Conservation (phyloP, 352 stramenopile genomes). For the Pythium grandisporangium region DNA sequence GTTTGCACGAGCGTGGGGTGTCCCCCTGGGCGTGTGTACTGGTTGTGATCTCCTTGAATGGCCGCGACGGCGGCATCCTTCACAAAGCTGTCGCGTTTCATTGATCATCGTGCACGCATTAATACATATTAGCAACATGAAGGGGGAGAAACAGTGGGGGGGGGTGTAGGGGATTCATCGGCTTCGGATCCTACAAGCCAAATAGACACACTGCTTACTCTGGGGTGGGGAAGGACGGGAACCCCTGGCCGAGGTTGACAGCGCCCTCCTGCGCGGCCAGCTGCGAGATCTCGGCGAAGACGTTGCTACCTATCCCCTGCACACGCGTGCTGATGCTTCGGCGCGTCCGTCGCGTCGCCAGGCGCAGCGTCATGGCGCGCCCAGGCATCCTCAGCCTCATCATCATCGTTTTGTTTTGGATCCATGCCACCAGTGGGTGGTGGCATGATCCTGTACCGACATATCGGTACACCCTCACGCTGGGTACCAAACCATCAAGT, state of each 20-base stretch:
- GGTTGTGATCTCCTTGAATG: constrained; percentile 73
- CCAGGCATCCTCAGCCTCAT: too few species aligned
- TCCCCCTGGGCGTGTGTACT: constrained; percentile 86
- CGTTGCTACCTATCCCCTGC: constrained; percentile 56
- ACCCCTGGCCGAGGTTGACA: constrained; percentile 95
- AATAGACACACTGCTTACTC: constrained; percentile 18
- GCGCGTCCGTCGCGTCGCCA: background rate
- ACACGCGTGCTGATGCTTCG: constrained; percentile 61
- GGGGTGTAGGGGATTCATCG: too few species aligned
- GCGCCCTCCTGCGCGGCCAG: constrained; percentile 70
- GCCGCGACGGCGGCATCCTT: constrained; percentile 82
- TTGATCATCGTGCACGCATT: too few species aligned
- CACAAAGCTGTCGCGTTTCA: constrained; percentile 79
- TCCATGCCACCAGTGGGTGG: too few species aligned
- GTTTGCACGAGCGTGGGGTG: constrained; percentile 71
- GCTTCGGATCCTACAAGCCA: too few species aligned
- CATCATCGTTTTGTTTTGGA: too few species aligned
- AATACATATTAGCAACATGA: too few species aligned
- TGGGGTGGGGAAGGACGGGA: constrained; percentile 92
- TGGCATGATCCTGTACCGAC: too few species aligned
- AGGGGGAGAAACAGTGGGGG: background rate
- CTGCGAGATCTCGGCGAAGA: constrained; percentile 85
- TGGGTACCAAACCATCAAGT: too few species aligned
- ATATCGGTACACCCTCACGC: too few species aligned
- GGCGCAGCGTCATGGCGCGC: background rate